Evolutionary conservation across 2,329 filamentous ascomycete species (phyloP), one percentile per base, ranked within the genome.

Genomic region (Botryotinia narcissicola): DNA sequence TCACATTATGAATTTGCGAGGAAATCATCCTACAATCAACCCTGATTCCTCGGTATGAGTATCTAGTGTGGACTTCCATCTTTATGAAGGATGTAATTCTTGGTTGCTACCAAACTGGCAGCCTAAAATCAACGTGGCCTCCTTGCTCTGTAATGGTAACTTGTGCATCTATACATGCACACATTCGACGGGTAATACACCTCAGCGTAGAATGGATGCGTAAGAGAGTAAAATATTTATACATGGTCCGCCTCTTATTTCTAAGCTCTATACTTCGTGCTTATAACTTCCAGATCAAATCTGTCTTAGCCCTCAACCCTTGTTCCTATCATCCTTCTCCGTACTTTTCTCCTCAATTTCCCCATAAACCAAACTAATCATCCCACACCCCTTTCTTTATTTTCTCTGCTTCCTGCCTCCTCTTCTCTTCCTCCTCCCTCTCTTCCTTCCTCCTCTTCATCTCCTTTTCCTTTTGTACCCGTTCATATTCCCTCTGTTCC

Each of bases 311-410:
- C 25, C 48, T 32, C 20, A 40, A 8, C 32, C 35, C 59, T 62
- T 54, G 25, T 54, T 54, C 48, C 48, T 5, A n/a, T n/a, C 48
- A 54, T 54, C 12, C 48, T n/a, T 18, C 60, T 40, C 6, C 35
- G 16, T 40, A 9, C 35, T 18, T 62, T 4, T 18, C 14, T 16
- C 22, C 18, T 57, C 14, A 7, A 10, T 3, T 59, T 35, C 57
- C 0, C 57, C 29, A 57, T 29, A 7, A 18, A 32, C 6, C 51
- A 8, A 32, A 18, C 69, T 75, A 92, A 79, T 91, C 93, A 74
- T 96, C 91, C 96, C 96, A 98, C 40, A 97, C 86, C n/a, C 93
- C 91, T 75, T 88, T 88, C 86, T 92, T 97, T n/a, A 92, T 91
- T 82, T 87, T 89, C 81, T 95, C 92, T 63, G 85, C 85, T 48